Base-by-base conservation (phyloP, 495 filamentous ascomycete genomes). In the Aspergillus leporis region DNA sequence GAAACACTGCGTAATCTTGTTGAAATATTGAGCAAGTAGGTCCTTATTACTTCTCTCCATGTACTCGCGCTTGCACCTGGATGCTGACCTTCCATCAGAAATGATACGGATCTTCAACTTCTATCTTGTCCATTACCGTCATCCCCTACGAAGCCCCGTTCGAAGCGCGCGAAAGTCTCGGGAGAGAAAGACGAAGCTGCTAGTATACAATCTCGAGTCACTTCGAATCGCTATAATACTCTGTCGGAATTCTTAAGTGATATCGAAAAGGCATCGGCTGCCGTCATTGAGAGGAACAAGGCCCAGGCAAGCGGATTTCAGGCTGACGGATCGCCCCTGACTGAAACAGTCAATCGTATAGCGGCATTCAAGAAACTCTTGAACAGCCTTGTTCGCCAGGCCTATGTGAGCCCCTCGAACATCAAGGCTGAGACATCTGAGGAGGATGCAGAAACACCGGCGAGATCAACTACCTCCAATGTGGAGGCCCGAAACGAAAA, bases 151-250 rank as follows among this genome's bases (percentile, higher is more conserved):
- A 79, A 80, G 63, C 77, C 74, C 45, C 74, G 75, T 36, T 68
- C 77, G 18, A 83, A 83, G 60, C 76, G 79, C 63, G 70, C 76
- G 53, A 83, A 80, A 66, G 66, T 76, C 16, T 75, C 78, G 5
- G 70, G 66, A 4, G 68, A 79, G 22, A 64, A 67, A 34, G 76
- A 80, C 23, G 61, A 70, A 32, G 67, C 64, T 0, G 64, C 67
- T 8, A 81, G 66, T 16, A 72, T 84, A 28, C 70, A 74, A 56
- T 60, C 64, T 5, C 69, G 75, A 18, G 77, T 82, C 40, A 69
- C 70, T 36, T 64, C 70, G 41, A 71, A 67, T 49, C 74, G 65
- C 23, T 84, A 84, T 51, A 73, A 58, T 38, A 76, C 75, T 4
- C 62, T 80, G 23, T 76, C 80, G 32, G 79, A 81, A 40, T 76